These are phyloP conservation scores for Otatea glauca DNA, from an alignment of 176 grass and related monocot species.

Conservation along the genomic window DNA sequence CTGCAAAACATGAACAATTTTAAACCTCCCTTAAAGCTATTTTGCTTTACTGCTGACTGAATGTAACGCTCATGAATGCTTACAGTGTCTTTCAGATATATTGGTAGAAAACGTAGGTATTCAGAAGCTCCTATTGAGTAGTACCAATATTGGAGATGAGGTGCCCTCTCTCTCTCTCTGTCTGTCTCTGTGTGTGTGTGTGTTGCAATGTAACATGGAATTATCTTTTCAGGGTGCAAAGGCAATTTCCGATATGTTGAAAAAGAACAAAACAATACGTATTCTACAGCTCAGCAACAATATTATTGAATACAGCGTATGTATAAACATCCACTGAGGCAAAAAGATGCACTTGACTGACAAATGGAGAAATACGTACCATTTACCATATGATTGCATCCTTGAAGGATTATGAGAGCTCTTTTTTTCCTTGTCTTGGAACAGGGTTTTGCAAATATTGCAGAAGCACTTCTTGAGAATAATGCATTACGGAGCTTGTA, in stretches of 20 bases:
- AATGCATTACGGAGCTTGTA: slow-evolving; percentile 80
- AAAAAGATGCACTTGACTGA: slow-evolving; percentile 34
- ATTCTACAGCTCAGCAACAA: slow-evolving; percentile 92
- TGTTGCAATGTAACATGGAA: slow-evolving; percentile 13
- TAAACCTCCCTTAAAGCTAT: slow-evolving; percentile 6
- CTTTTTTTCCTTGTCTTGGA: slow-evolving; percentile 42
- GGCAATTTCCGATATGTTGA: slow-evolving; percentile 84
- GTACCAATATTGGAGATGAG: slow-evolving; percentile 91
- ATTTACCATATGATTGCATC: slow-evolving; percentile 24
- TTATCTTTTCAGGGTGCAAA: slow-evolving; percentile 78
- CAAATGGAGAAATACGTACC: background rate
- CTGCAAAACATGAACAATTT: background rate
- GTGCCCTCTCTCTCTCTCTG: slow-evolving; percentile 36
- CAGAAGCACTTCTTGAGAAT: slow-evolving; percentile 93
- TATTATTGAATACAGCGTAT: slow-evolving; percentile 86
- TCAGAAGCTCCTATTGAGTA: slow-evolving; percentile 92
- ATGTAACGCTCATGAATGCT: slow-evolving; percentile 71
- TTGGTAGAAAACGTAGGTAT: slow-evolving; percentile 81
- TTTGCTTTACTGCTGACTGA: slow-evolving; percentile 44
- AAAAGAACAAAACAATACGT: slow-evolving; percentile 82
- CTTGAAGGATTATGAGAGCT: slow-evolving; percentile 18
- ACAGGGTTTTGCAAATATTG: slow-evolving; percentile 94
- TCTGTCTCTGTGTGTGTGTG: background rate
- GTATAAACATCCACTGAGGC: slow-evolving; percentile 39
- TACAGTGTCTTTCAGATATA: slow-evolving; percentile 99